Evolutionary conservation across 169 alveolate species (phyloP), one percentile per base, ranked within the genome.

Genomic region (Plasmodium malariae): DNA sequence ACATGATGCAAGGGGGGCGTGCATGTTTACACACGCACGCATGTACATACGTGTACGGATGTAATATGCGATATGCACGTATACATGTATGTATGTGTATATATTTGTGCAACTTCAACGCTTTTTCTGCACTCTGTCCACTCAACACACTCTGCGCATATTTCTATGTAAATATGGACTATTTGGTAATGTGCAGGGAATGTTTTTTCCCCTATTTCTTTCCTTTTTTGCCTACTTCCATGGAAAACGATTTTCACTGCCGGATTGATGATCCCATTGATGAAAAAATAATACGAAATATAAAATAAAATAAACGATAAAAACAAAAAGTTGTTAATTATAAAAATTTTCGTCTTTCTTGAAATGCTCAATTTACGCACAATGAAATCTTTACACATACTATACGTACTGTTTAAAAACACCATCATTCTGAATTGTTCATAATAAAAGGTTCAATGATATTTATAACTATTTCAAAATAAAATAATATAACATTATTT

Each of bases 181-280:
- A n/a, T n/a, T n/a, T n/a, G n/a, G n/a, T n/a, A n/a, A n/a, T n/a
- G n/a, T n/a, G n/a, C n/a, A n/a, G n/a, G n/a, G n/a, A n/a, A n/a
- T n/a, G n/a, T n/a, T n/a, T n/a, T n/a, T n/a, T n/a, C n/a, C n/a
- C n/a, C n/a, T n/a, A n/a, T n/a, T n/a, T n/a, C n/a, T 7, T 24
- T 12, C 17, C 19, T 26, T 51, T 36, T 57, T 36, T 45, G 14
- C 90, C 67, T 67, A 80, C 90, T 67, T 49, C 90, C 90, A 70
- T 65, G 85, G 69, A 80, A 80, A n/a, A 80, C 68, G 7, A 80
- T 65, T 45, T 54, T 80, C 2, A 80, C 90, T 9, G 90, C 90
- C 1, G 90, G 90, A 49, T 80, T 65, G 7, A 80, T 49, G 7
- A 80, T 34, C 21, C 90, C 90, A 80, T 80, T 80, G 78, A 80